These are phyloP conservation scores for Euclidium syriacum DNA, from an alignment of 345 rosid genomes.

Conservation along the genomic window DNA sequence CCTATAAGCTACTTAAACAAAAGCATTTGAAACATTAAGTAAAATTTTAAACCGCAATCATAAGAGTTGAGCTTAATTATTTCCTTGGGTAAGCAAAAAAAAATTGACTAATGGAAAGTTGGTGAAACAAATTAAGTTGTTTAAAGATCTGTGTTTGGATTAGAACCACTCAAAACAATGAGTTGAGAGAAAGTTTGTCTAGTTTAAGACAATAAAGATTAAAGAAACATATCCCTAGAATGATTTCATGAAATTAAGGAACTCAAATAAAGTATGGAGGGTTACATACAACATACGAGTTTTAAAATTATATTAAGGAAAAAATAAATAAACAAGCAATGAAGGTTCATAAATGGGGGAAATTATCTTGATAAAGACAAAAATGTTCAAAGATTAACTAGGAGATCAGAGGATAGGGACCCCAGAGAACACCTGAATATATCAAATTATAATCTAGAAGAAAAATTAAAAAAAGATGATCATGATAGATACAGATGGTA, in stretches of 20 bases:
- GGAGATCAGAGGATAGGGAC: constrained; percentile 31
- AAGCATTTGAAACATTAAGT: too few species aligned
- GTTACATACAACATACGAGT: too few species aligned
- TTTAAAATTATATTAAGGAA: neutral
- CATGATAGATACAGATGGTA: constrained; percentile 24
- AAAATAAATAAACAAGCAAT: neutral
- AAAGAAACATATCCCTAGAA: neutral
- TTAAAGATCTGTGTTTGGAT: neutral
- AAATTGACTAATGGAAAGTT: constrained; percentile 3
- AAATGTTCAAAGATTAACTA: constrained; percentile 26
- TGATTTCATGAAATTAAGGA: constrained; percentile 28
- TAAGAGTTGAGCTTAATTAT: constrained; percentile 1
- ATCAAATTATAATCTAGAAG: constrained; percentile 9
- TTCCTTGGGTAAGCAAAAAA: neutral
- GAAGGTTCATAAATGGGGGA: constrained; percentile 21
- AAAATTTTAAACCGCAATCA: too few species aligned
- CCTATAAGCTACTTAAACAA: too few species aligned
- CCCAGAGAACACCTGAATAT: constrained; percentile 17
- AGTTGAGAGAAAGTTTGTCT: neutral
- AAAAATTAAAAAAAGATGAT: constrained; percentile 12
- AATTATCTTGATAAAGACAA: constrained; percentile 32
- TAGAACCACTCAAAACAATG: neutral
- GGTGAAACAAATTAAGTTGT: neutral
- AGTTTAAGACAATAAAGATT: neutral
- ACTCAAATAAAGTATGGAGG: constrained; percentile 9